Evolutionary conservation across 139 green algal genomes (phyloP), one percentile per base, ranked within the genome.

Genomic region (Coccomyxa sp.): DNA sequence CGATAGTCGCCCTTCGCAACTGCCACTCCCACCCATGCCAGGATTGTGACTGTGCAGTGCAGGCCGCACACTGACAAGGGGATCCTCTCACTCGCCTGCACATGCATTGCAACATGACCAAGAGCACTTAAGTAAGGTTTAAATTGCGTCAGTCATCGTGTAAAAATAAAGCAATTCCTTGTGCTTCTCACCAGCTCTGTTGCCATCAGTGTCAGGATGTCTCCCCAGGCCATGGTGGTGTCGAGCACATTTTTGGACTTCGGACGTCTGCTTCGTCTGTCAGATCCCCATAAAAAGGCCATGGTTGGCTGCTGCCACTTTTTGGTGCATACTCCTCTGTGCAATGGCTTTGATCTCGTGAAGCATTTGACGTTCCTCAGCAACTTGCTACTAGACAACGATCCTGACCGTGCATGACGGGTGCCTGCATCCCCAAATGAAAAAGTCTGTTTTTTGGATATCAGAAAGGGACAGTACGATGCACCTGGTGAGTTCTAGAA

Each of bases 101-200:
- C 13, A 31, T 31, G 66, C 66, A 75, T 11, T 25, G 18, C 63
- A 71, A 71, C 63, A 14, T 71, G 18, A 28, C 18, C 63, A 11
- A 28, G 63, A 71, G 18, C 18, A 71, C 63, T 71, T 21, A 21
- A 71, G 9, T 9, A 71, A 21, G 4, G 63, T 9, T 71, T 71
- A 21, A 21, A 9, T 25, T 4, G 21, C 18, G 63, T 16, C 63
- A 71, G 9, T 28, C 7, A 71, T 21, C 63, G 21, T 71, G 63
- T 21, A 28, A 25, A 27, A 31, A 45, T 51, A 10, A 16, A 45
- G 71, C 23, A 38, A 25, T 45, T 10, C 23, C 7, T 18, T 4
- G 71, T 51, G 71, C 1, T 31, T 18, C 71, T 78, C n/a, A 78
- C 71, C 71, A 78, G 25, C 71, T 78, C 71, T 78, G 71, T 78